These are phyloP conservation scores for Candida qinlingensis DNA, from an alignment of 805 yeast genomes.

Conservation along the genomic window DNA sequence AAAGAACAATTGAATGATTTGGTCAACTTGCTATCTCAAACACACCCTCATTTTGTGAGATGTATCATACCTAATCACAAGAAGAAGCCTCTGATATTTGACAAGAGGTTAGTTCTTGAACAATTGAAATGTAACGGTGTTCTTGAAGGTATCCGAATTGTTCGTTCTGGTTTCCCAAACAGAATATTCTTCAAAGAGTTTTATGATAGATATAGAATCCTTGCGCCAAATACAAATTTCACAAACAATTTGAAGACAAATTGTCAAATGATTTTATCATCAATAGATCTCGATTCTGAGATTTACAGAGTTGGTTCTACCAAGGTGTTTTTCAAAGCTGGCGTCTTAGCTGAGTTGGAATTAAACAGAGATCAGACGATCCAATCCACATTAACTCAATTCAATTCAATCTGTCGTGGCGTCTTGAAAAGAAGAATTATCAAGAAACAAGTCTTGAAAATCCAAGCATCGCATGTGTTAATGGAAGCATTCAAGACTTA, in stretches of 20 bases:
- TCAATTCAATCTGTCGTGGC: slow-evolving; percentile 69
- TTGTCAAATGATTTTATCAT: slow-evolving; percentile 60
- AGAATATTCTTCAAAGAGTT: slow-evolving; percentile 81
- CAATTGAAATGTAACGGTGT: slow-evolving; percentile 97
- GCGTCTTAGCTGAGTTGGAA: slow-evolving; percentile 88
- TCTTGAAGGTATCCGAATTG: slow-evolving; percentile 93
- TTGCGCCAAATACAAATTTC: slow-evolving; percentile 43
- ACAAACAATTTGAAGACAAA: slow-evolving; percentile 53
- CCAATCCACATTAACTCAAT: slow-evolving; percentile 44
- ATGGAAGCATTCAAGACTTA: slow-evolving; percentile 55
- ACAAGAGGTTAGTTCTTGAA: slow-evolving; percentile 71
- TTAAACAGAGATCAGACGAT: slow-evolving; percentile 65
- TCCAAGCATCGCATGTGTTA: slow-evolving; percentile 67
- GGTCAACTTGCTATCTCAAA: slow-evolving; percentile 65
- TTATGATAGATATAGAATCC: slow-evolving; percentile 65
- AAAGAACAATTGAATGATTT: slow-evolving; percentile 74
- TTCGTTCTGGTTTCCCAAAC: slow-evolving; percentile 96
- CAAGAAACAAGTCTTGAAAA: slow-evolving; percentile 44
- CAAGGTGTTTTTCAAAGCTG: slow-evolving; percentile 93
- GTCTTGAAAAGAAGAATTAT: slow-evolving; percentile 46
- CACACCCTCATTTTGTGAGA: slow-evolving; percentile 95
- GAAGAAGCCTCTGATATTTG: slow-evolving; percentile 66
- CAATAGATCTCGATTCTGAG: slow-evolving; percentile 65
- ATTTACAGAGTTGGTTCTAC: slow-evolving; percentile 88
- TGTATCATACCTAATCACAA: slow-evolving; percentile 87